These are phyloP conservation scores for Suillus brevipes DNA, from an alignment of 768 basidiomycete species.

Conservation along the genomic window DNA sequence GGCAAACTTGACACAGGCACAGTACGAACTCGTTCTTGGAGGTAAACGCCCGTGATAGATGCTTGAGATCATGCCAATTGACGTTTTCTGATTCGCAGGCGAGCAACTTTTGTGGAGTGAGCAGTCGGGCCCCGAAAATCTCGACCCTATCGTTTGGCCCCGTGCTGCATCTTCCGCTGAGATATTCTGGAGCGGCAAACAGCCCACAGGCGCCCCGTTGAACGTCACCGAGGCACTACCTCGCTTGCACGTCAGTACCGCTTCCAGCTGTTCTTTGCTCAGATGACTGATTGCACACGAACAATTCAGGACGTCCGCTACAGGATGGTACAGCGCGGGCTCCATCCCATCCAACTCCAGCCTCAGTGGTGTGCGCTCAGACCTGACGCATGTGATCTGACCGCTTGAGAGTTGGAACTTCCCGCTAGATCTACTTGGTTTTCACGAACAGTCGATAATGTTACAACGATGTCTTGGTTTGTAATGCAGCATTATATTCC, in stretches of 20 bases:
- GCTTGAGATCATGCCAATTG: constrained; percentile 8
- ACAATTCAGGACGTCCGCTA: constrained; percentile 41
- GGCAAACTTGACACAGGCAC: constrained; percentile 37
- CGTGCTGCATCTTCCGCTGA: constrained; percentile 49
- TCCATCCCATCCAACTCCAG: constrained; percentile 50
- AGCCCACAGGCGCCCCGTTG: constrained; percentile 35
- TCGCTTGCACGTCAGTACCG: constrained; percentile 42
- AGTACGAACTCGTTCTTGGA: constrained; percentile 41
- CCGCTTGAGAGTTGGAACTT: constrained; percentile 15
- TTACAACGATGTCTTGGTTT: background rate
- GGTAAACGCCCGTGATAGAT: constrained; percentile 19
- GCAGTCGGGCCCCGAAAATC: constrained; percentile 43
- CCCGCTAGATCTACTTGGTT: background rate
- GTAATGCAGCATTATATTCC: background rate
- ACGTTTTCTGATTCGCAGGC: constrained; percentile 17
- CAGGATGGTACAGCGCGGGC: constrained; percentile 49
- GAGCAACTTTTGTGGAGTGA: constrained; percentile 49
- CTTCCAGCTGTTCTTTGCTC: background rate
- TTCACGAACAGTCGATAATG: background rate
- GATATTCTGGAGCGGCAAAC: constrained; percentile 52
- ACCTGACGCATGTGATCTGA: constrained; percentile 44
- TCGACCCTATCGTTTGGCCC: constrained; percentile 50
- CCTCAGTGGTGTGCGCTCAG: constrained; percentile 58
- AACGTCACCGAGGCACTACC: constrained; percentile 43
- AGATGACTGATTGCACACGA: background rate